These are phyloP conservation scores for Lignosus rhinocerotis DNA, from an alignment of 1,284 basidiomycete genomes.

Conservation along the genomic window DNA sequence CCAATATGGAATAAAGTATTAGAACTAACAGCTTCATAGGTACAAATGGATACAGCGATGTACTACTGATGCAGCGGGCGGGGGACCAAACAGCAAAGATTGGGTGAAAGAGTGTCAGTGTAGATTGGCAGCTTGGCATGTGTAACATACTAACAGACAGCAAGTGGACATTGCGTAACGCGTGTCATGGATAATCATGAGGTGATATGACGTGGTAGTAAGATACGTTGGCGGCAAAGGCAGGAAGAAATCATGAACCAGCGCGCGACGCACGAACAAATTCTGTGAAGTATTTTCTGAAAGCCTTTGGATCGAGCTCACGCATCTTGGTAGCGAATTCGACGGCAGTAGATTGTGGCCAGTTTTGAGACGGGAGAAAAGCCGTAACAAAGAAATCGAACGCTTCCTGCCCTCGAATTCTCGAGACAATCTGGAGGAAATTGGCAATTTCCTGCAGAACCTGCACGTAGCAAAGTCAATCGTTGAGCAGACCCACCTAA, in stretches of 20 bases:
- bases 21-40: constrained; percentile 11
- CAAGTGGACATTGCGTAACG: constrained; percentile 11
- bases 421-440: constrained; percentile 79
- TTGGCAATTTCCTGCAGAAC: constrained; percentile 86
- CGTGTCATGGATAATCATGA: constrained; percentile 3
- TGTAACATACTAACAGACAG: constrained; percentile 18
- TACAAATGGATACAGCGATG: constrained; percentile 26
- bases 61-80: constrained; percentile 11
- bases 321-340: constrained; percentile 81
- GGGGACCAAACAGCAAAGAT: constrained; percentile 10
- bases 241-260: constrained; percentile 40
- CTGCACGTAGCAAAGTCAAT: constrained; percentile 41
- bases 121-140: constrained; percentile 12
- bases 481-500: no score
- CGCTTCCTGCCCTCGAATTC: constrained; percentile 82
- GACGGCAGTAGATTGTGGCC: constrained; percentile 76
- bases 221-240: constrained; percentile 11
- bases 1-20: constrained; percentile 24
- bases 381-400: constrained; percentile 79
- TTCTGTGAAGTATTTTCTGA: constrained; percentile 89
- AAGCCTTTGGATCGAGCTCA: constrained; percentile 79
- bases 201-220: constrained; percentile 10
- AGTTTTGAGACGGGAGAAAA: constrained; percentile 88
- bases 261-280: constrained; percentile 74
- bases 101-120: constrained; percentile 18